A percentile compares a stretch with the other conserved stretches of the same genome.
Conservation (phyloP, 768 basidiomycete species). For the Boletus fagicola region DNA sequence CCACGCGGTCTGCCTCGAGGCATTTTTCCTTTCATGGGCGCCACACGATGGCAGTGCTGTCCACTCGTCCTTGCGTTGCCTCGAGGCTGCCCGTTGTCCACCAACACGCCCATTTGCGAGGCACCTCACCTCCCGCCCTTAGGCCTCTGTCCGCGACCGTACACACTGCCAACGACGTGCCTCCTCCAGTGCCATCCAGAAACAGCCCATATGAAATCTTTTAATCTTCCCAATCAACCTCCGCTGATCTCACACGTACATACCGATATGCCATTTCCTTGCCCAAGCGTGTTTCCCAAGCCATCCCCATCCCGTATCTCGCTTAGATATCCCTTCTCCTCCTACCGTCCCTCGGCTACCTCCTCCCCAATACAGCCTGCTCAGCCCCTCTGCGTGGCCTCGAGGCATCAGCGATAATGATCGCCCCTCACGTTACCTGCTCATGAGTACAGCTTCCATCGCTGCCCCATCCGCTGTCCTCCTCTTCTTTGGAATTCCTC, state of each 20-base stretch:
- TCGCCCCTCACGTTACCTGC: conserved; percentile 22
- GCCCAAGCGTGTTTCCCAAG: conserved; percentile 6
- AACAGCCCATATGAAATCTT: not conserved
- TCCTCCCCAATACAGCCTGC: conserved; percentile 16
- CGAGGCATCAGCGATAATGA: conserved; percentile 31
- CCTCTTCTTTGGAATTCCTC: conserved; percentile 9
- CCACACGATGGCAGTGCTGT: not conserved
- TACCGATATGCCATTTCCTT: not conserved
- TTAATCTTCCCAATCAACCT: conserved; percentile 1
- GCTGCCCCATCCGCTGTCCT: not conserved
- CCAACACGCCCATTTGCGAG: not conserved
- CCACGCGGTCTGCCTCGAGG: conserved; percentile 3
- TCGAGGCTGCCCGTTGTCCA: conserved; percentile 5
- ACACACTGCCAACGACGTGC: conserved; percentile 5
- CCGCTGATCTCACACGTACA: conserved; percentile 4
- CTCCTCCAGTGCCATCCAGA: conserved; percentile 2
- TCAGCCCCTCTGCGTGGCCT: conserved; percentile 16
- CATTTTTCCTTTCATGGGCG: not conserved
- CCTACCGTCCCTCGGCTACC: not conserved
- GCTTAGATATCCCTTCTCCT: not conserved
- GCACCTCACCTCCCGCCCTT: too few relatives aligned
- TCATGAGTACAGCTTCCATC: conserved; percentile 3
- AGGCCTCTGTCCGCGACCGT: not conserved
- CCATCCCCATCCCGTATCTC: conserved; percentile 1
- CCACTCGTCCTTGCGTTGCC: not conserved